Evolutionary conservation across 345 rosid species (phyloP), one percentile per base, ranked within the genome.

Genomic region (Gossypium thurberi): DNA sequence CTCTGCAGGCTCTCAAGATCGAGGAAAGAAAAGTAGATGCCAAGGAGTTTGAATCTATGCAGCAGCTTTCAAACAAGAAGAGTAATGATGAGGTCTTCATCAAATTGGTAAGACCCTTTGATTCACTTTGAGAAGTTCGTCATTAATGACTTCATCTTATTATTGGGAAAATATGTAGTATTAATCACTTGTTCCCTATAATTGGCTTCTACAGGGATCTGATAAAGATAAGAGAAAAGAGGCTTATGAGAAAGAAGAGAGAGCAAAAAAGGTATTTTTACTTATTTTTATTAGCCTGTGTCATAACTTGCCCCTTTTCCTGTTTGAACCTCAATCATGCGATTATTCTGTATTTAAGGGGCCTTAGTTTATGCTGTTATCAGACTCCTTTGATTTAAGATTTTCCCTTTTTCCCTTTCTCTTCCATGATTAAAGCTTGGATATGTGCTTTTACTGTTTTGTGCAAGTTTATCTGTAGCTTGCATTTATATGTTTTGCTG

Each of bases 211-310:
- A 23, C 21, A 58, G 63, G 90, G 92, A 60, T 84, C 88, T 69
- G 95, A 90, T 3, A 90, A 87, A 82, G 91, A 87, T 69, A 90
- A 84, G 78, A 79, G 82, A 76, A 90, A 72, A 78, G 92, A 90
- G 76, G 87, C 90, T 40, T 43, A 89, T 58, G 63, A 58, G 63
- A 58, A 58, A 17, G 63, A 58, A 57, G 94, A 85, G 80, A 85
- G 80, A 75, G 82, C 89, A 9, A 90, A 79, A 76, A 90, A 88
- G 89, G 95, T 89, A 59, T 33, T 20, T 14, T 20, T n/a, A 21
- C 17, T 4, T 57, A 21, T 57, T 3, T 23, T 57, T 21, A 1
- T 23, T 21, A 14, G 10, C 23, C 28, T 57, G 18, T 59, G 10
- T 52, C 2, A 8, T 52, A 17, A 52, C 57, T 52, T 52, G n/a